Evolutionary conservation across 345 rosid genomes (phyloP).

Genomic region (Gossypium thurberi): DNA sequence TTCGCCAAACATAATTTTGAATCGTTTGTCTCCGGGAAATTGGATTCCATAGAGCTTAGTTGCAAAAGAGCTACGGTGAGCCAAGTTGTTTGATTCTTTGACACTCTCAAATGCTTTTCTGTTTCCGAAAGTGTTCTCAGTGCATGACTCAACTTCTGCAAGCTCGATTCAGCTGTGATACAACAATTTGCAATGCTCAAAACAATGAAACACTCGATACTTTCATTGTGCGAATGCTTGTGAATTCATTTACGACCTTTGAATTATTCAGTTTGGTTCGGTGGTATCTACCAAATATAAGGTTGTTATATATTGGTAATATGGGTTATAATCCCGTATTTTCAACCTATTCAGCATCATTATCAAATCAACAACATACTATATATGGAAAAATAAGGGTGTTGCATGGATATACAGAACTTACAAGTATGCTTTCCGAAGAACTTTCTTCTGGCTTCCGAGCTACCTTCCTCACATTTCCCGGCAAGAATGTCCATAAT

Average conservation of each 20-base stretch:
- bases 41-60: slow-evolving; percentile 55
- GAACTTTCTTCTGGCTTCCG: slow-evolving; percentile 54
- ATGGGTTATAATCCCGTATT: neutral
- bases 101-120: slow-evolving; percentile 82
- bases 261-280: neutral
- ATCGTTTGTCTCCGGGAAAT: slow-evolving; percentile 36
- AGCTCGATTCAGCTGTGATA: slow-evolving; percentile 65
- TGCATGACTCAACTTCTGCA: slow-evolving; percentile 66
- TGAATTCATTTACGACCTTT: neutral
- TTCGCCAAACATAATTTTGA: slow-evolving; percentile 39
- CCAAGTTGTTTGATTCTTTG: slow-evolving; percentile 95
- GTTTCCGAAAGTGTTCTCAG: slow-evolving; percentile 84
- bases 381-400: neutral
- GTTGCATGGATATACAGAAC: slow-evolving; percentile 8
- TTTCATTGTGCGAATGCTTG: neutral
- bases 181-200: slow-evolving; percentile 9
- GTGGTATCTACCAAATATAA: no score
- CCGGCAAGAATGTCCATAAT: slow-evolving; percentile 88
- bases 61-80: slow-evolving; percentile 91
- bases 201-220: neutral
- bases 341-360: neutral
- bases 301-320: neutral
- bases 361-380: neutral
- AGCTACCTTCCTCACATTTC: slow-evolving; percentile 49
- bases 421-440: slow-evolving; percentile 55